A percentile compares a stretch with the other conserved stretches of the same genome.
These are phyloP conservation scores for Aspergillus sclerotiicarbonarius DNA, from an alignment of 495 filamentous ascomycete species.

Conservation along the genomic window DNA sequence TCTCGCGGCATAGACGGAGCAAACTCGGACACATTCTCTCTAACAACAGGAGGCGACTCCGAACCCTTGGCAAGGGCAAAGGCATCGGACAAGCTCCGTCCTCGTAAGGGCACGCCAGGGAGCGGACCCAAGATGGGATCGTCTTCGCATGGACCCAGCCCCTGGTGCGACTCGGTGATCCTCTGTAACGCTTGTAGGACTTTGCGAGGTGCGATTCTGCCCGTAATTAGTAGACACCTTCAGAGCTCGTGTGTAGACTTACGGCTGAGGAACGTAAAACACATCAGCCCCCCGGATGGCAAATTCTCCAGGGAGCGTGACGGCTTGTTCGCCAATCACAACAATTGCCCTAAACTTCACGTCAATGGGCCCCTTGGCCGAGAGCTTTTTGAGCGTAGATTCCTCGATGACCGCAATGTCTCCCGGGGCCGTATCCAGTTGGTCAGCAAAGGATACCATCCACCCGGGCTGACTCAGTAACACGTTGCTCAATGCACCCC, in stretches of 20 bases:
- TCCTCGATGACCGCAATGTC: slow-evolving; percentile 36
- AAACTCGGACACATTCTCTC: slow-evolving; percentile 12
- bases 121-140: slow-evolving; percentile 10
- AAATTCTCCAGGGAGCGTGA: slow-evolving; percentile 8
- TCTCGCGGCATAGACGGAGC: slow-evolving; percentile 3
- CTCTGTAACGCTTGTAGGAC: slow-evolving; percentile 26
- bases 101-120: slow-evolving; percentile 7
- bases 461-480: slow-evolving; percentile 29
- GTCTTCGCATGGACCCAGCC: not conserved
- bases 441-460: slow-evolving; percentile 31
- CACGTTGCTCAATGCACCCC: slow-evolving; percentile 31
- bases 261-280: slow-evolving; percentile 35
- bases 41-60: slow-evolving; percentile 18
- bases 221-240: slow-evolving; percentile 13
- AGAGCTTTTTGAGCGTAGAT: slow-evolving; percentile 17
- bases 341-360: slow-evolving; percentile 26
- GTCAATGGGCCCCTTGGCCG: slow-evolving; percentile 10
- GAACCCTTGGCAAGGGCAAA: slow-evolving; percentile 17
- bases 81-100: slow-evolving; percentile 11
- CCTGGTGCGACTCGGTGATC: slow-evolving; percentile 12
- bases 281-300: slow-evolving; percentile 16
- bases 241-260: slow-evolving; percentile 6
- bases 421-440: slow-evolving; percentile 23
- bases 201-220: slow-evolving; percentile 35
- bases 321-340: slow-evolving; percentile 26